phyloP scores from a whole-genome alignment of 768 basidiomycete genomes.

The Boletus subcaerulescens region DNA sequence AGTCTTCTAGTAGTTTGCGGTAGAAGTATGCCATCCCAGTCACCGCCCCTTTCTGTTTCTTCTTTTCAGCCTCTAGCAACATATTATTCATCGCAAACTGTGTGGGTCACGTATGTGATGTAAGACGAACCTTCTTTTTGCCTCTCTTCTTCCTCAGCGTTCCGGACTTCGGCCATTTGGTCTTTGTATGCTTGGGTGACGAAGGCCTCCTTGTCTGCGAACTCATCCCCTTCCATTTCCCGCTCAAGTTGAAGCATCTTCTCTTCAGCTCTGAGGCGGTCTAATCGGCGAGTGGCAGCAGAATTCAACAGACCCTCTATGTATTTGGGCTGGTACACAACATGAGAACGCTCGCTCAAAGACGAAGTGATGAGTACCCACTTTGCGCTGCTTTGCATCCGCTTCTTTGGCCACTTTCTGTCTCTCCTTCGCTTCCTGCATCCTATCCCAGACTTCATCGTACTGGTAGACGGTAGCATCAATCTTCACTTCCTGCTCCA shows the following conservation, averaged over 20 bases:
- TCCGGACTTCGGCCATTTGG: constrained; percentile 89
- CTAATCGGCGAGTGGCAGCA: constrained; percentile 84
- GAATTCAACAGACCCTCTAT: constrained; percentile 74
- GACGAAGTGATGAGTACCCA: constrained; percentile 31
- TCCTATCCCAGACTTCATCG: constrained; percentile 93
- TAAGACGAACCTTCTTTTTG: constrained; percentile 70
- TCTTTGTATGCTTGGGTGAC: constrained; percentile 97
- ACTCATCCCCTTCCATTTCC: constrained; percentile 90
- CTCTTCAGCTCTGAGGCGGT: constrained; percentile 92
- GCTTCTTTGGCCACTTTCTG: constrained; percentile 76
- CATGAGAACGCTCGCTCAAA: constrained; percentile 7
- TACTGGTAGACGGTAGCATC: constrained; percentile 90
- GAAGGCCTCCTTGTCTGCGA: constrained; percentile 92
- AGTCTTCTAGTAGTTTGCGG: constrained; percentile 70
- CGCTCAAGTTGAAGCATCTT: constrained; percentile 96
- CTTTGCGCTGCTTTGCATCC: constrained; percentile 78
- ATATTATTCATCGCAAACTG: background rate
- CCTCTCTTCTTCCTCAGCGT: constrained; percentile 91
- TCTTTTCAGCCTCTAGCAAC: constrained; percentile 50
- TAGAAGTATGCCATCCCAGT: constrained; percentile 88
- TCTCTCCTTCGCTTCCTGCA: constrained; percentile 79
- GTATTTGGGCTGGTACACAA: constrained; percentile 76
- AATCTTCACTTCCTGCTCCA: constrained; percentile 75
- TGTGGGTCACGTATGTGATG: background rate
- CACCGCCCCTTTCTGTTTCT: constrained; percentile 55